Evolutionary conservation across 2,329 filamentous ascomycete genomes (phyloP), one percentile per base, ranked within the genome.

Genomic region (Akanthomyces uredinophilus): DNA sequence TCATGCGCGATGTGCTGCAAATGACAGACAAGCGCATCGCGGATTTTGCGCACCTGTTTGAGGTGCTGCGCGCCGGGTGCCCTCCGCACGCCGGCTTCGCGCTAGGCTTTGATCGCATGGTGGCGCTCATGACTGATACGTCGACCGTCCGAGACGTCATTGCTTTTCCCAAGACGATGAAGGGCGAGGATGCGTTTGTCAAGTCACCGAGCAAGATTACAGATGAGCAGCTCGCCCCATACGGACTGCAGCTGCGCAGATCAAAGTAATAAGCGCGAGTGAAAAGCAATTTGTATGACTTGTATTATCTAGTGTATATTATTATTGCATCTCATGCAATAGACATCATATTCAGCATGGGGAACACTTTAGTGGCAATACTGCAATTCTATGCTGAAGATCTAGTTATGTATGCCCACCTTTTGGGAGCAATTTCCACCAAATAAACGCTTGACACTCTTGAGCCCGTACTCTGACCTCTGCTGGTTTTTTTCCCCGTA

Each of bases 21-120:
- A 93, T 96, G 87, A 82, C 80, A 11, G 78, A 86, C 6, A 79
- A 85, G 63, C 84, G 91, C 2, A 78, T 97, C n/a, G 79, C 81
- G 10, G 90, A 96, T 66, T 99, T 99, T 72, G 79, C 85, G 1
- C 95, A 98, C 74, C 77, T 99, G 2, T 83, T 99, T 1, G 86
- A 91, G 66, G 93, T 93, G 0, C 80, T 99, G 8, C 80, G 86
- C 8, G 87, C 90, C 0, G 96, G 94, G 0, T 98, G 95, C 77
- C 95, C 95, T 14, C 96, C 95, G 0, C 95, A 99, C 72, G 93
- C 95, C 0, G 95, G 95, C 0, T 89, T 99, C 66, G 95, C 95
- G 0, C 78, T 99, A 18, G 95, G 95, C 0, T 96, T 97, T 72
- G 95, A 99, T 73, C 83, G 95, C 4, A 75, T 99, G 54, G 82